Conservation (phyloP, 108 stramenopile genomes). For the Fragilaria crotonensis region DNA sequence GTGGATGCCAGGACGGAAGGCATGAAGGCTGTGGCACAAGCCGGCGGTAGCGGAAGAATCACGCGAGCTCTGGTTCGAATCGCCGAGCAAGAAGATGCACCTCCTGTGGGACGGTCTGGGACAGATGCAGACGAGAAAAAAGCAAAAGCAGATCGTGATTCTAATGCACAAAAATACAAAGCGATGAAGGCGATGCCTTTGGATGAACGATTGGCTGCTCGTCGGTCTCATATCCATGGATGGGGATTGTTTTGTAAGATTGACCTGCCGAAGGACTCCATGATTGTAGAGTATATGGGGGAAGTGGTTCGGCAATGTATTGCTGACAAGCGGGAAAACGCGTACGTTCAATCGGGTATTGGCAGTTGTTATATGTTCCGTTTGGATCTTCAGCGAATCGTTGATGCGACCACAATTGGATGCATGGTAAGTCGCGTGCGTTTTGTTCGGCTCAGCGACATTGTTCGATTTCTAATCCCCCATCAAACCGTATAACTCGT, state of each 20-base stretch:
- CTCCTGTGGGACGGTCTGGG: background rate
- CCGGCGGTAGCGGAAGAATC: slow-evolving; percentile 54
- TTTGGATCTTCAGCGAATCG: slow-evolving; percentile 71
- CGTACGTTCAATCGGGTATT: slow-evolving; percentile 78
- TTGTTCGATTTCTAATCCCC: too few species aligned
- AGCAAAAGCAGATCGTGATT: slow-evolving; percentile 32
- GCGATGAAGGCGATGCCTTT: slow-evolving; percentile 56
- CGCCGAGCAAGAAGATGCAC: slow-evolving; percentile 29
- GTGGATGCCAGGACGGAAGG: slow-evolving; percentile 68
- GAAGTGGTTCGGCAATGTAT: slow-evolving; percentile 59
- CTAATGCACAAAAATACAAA: slow-evolving; percentile 38
- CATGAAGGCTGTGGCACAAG: slow-evolving; percentile 35
- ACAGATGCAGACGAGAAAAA: slow-evolving; percentile 10
- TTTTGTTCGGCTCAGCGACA: too few species aligned
- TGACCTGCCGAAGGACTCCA: slow-evolving; percentile 58
- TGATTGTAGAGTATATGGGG: slow-evolving; percentile 77
- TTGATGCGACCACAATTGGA: slow-evolving; percentile 86
- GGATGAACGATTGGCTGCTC: slow-evolving; percentile 49
- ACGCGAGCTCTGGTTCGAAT: slow-evolving; percentile 59
- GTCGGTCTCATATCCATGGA: slow-evolving; percentile 81
- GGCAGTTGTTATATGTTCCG: slow-evolving; percentile 91
- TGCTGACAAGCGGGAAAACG: slow-evolving; percentile 72
- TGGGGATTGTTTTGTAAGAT: slow-evolving; percentile 85
- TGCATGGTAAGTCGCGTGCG: slow-evolving; percentile 53
- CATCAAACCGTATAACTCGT: too few species aligned